Evolutionary conservation across 352 stramenopile genomes (phyloP).

Genomic region (Pythium utonaiense): DNA sequence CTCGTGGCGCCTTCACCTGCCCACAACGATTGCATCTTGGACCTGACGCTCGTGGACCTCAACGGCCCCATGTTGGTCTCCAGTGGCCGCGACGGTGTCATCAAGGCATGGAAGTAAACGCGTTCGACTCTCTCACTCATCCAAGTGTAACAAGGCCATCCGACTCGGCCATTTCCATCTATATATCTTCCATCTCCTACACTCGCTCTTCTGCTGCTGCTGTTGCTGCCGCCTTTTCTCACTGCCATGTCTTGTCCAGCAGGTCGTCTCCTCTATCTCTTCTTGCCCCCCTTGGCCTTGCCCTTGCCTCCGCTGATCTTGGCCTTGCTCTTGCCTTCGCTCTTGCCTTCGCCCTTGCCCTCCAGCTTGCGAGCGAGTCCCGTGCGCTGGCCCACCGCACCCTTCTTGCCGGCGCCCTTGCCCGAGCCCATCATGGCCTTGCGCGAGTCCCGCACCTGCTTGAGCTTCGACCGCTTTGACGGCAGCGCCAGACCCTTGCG

Average conservation of each 20-base stretch:
- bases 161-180: no score
- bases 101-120: conserved; percentile 97
- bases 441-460: conserved; percentile 60
- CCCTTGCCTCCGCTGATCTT: conserved; percentile 6
- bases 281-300: conserved; percentile 12
- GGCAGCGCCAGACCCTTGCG: conserved; percentile 76
- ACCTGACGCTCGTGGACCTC: conserved; percentile 93
- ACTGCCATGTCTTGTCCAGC: no score
- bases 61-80: conserved; percentile 91
- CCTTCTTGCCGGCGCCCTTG: conserved; percentile 49
- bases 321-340: conserved; percentile 26
- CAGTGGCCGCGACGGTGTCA: conserved; percentile 91
- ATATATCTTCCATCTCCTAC: conserved; percentile 1
- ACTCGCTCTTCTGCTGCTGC: background rate
- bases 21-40: conserved; percentile 94
- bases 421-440: conserved; percentile 56
- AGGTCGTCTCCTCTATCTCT: background rate
- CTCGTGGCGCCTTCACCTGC: conserved; percentile 80
- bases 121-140: no score
- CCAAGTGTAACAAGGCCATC: no score
- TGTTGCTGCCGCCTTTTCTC: no score
- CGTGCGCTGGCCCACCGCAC: conserved; percentile 23
- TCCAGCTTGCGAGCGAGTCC: conserved; percentile 16
- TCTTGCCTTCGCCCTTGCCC: conserved; percentile 12
- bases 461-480: conserved; percentile 82